Conservation (phyloP, 2,329 filamentous ascomycete species). For the Colletotrichum euphorbiae region DNA sequence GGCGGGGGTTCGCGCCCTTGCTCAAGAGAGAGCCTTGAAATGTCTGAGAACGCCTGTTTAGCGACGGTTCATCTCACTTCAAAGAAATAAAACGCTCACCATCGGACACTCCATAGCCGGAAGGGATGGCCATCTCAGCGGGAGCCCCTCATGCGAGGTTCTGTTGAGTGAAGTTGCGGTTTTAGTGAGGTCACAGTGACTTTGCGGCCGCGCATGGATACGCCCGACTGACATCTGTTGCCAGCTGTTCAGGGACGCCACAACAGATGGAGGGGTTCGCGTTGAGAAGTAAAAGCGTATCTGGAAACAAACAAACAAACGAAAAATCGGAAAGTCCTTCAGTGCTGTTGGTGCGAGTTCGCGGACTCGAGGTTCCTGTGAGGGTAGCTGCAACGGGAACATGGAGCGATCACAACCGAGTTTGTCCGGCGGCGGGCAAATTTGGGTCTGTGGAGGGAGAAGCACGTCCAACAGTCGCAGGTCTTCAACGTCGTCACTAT, state of each 20-base stretch:
- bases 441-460: conserved; percentile 37
- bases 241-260: not conserved
- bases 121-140: conserved; percentile 32
- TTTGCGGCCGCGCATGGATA: conserved; percentile 28
- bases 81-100: conserved; percentile 44
- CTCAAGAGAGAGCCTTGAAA: conserved; percentile 55
- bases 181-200: conserved; percentile 36
- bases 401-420: conserved; percentile 37
- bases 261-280: not conserved
- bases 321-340: not conserved
- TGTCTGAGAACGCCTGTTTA: conserved; percentile 47
- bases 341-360: not conserved
- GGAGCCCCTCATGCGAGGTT: conserved; percentile 31
- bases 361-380: conserved; percentile 17
- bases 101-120: conserved; percentile 50
- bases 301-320: no score
- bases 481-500: conserved; percentile 10
- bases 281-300: no score
- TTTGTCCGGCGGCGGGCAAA: conserved; percentile 40
- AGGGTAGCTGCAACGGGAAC: conserved; percentile 23
- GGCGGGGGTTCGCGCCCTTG: conserved; percentile 47
- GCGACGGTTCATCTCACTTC: conserved; percentile 19
- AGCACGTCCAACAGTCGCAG: conserved; percentile 33
- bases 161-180: conserved; percentile 22
- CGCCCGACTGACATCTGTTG: conserved; percentile 5